Evolutionary conservation across 2,329 filamentous ascomycete genomes (phyloP).

Genomic region (Diatrype stigma): DNA sequence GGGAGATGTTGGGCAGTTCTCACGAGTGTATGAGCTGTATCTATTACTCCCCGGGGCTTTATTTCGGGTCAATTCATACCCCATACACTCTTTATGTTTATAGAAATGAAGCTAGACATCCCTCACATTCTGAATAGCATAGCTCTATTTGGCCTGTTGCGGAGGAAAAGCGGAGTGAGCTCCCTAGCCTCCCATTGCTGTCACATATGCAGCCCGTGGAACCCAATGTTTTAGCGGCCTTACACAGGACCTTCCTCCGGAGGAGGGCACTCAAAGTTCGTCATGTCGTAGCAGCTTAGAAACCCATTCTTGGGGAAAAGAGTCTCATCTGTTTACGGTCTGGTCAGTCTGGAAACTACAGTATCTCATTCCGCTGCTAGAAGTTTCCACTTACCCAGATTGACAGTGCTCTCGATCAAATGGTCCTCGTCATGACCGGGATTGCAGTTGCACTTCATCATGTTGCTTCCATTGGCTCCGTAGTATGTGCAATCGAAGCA

Average conservation of each 20-base stretch:
- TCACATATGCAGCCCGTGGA: neutral
- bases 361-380: too few relatives aligned
- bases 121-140: too few relatives aligned
- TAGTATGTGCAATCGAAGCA: neutral
- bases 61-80: too few relatives aligned
- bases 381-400: neutral
- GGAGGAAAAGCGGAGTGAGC: neutral
- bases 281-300: slow-evolving; percentile 10
- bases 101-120: too few relatives aligned
- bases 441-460: neutral
- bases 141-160: too few relatives aligned
- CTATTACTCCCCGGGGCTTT: too few relatives aligned
- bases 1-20: too few relatives aligned
- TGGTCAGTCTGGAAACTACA: neutral
- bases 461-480: neutral
- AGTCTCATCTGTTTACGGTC: slow-evolving; percentile 2
- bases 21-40: too few relatives aligned
- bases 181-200: neutral
- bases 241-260: neutral
- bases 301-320: slow-evolving; percentile 10
- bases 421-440: neutral
- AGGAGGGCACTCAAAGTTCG: slow-evolving; percentile 10
- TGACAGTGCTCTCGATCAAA: neutral
- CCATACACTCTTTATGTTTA: too few relatives aligned
- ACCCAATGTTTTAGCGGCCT: neutral